A percentile compares a stretch with the other conserved stretches of the same genome.
phyloP scores from a whole-genome alignment of 345 rosid species.

The Cardamine chenopodiifolia region DNA sequence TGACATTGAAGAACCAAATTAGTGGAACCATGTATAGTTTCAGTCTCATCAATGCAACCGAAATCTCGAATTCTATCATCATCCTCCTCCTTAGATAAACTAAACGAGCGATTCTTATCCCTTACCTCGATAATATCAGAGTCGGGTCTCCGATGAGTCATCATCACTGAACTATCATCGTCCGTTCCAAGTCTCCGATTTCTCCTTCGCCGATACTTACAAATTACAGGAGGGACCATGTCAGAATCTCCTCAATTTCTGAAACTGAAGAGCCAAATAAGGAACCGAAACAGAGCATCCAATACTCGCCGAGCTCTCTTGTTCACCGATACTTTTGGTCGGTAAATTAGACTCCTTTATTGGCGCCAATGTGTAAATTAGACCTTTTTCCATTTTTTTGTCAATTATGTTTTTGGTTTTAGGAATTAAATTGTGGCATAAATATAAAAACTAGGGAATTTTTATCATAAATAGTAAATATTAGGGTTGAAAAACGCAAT shows the following conservation, averaged over 20 bases:
- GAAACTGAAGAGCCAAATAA: background rate
- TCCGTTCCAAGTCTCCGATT: background rate
- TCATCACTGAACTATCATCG: slow-evolving; percentile 16
- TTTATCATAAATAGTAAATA: background rate
- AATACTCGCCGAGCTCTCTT: slow-evolving; percentile 6
- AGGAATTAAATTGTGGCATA: background rate
- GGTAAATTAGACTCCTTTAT: background rate
- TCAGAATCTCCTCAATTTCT: slow-evolving; percentile 17
- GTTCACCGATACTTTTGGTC: slow-evolving; percentile 3
- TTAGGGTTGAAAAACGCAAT: background rate
- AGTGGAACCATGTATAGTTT: slow-evolving; percentile 3
- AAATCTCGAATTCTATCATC: background rate
- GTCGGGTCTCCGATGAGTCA: slow-evolving; percentile 11
- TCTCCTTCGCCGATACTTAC: slow-evolving; percentile 25
- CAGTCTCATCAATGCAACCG: background rate
- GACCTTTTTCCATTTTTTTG: no score
- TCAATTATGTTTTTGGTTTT: background rate
- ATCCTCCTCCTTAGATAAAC: slow-evolving; percentile 3
- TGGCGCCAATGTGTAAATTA: background rate
- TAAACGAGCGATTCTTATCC: slow-evolving; percentile 3
- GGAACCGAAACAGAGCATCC: slow-evolving; percentile 9
- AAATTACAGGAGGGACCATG: slow-evolving; percentile 30
- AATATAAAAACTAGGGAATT: background rate
- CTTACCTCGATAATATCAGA: slow-evolving; percentile 12
- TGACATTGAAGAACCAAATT: slow-evolving; percentile 9